Evolutionary conservation across 2,329 filamentous ascomycete genomes (phyloP).

Genomic region (Penicillium italicum): DNA sequence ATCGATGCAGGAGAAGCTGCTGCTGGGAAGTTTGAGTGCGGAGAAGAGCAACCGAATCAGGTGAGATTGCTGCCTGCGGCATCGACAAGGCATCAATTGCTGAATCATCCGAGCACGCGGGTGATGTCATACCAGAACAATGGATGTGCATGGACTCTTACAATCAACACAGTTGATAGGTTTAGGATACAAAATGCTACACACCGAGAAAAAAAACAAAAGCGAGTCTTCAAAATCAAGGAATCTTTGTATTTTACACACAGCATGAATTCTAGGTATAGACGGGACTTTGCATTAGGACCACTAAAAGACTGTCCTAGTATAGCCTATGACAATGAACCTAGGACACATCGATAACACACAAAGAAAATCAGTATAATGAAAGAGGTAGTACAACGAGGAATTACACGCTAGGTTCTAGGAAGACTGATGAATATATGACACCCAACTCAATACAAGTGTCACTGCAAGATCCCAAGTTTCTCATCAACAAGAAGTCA

Average conservation of each 20-base stretch:
- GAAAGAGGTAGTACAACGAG: slow-evolving; percentile 24
- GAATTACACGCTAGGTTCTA: slow-evolving; percentile 30
- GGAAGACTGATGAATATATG: slow-evolving; percentile 24
- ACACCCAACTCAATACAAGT: slow-evolving; percentile 20
- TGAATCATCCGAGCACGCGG: slow-evolving; percentile 11
- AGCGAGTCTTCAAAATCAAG: background rate
- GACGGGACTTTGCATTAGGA: slow-evolving; percentile 8
- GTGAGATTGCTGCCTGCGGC: slow-evolving; percentile 17
- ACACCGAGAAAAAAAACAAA: background rate
- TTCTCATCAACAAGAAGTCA: slow-evolving; percentile 3
- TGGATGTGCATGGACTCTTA: background rate
- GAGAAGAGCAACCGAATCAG: slow-evolving; percentile 27
- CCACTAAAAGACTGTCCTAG: slow-evolving; percentile 12
- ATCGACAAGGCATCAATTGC: slow-evolving; percentile 11
- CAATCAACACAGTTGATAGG: background rate
- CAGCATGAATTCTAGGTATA: slow-evolving; percentile 29
- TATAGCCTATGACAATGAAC: slow-evolving; percentile 5
- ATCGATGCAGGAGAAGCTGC: slow-evolving; percentile 6
- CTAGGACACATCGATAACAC: slow-evolving; percentile 27
- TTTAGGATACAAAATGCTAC: background rate
- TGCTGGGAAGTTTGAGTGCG: slow-evolving; percentile 24
- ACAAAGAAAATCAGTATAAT: slow-evolving; percentile 27
- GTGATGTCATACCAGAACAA: slow-evolving; percentile 14
- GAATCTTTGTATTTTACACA: slow-evolving; percentile 26
- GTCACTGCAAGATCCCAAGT: slow-evolving; percentile 4